Conservation (phyloP, 495 filamentous ascomycete genomes). For the Podospora pseudopauciseta region DNA sequence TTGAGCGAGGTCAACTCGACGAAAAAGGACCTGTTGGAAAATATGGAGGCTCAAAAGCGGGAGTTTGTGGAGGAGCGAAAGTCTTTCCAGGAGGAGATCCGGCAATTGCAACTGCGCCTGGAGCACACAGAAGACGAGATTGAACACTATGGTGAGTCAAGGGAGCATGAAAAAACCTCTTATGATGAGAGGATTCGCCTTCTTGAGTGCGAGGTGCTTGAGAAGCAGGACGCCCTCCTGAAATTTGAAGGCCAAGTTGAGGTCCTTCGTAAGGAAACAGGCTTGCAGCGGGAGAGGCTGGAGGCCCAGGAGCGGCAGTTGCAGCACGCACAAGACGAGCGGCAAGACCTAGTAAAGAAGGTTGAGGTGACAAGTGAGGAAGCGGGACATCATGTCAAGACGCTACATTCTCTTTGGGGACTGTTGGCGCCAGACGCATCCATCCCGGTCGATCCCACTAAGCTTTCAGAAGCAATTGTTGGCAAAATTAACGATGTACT, state of each 20-base stretch:
- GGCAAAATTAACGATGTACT: slow-evolving; percentile 56
- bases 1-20: slow-evolving; percentile 83
- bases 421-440: slow-evolving; percentile 56
- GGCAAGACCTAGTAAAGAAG: slow-evolving; percentile 47
- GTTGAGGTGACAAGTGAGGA: slow-evolving; percentile 46
- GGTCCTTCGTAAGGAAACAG: slow-evolving; percentile 54
- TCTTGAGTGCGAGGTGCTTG: slow-evolving; percentile 65
- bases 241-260: slow-evolving; percentile 55
- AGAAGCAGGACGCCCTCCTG: slow-evolving; percentile 54
- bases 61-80: slow-evolving; percentile 85
- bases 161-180: slow-evolving; percentile 70
- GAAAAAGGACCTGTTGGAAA: slow-evolving; percentile 90
- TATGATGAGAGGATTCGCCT: slow-evolving; percentile 64
- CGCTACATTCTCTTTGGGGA: slow-evolving; percentile 59
- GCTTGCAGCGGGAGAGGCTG: slow-evolving; percentile 51
- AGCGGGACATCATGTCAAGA: slow-evolving; percentile 50
- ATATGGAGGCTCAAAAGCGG: slow-evolving; percentile 84
- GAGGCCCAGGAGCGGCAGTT: slow-evolving; percentile 53
- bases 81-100: slow-evolving; percentile 73
- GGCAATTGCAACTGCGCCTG: slow-evolving; percentile 64
- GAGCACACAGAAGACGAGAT: slow-evolving; percentile 91
- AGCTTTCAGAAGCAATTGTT: slow-evolving; percentile 62
- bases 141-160: slow-evolving; percentile 74
- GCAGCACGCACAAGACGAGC: slow-evolving; percentile 50
- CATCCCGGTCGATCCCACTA: slow-evolving; percentile 54